Evolutionary conservation across 2,329 filamentous ascomycete species (phyloP).

Genomic region (Metarhizium rileyi): DNA sequence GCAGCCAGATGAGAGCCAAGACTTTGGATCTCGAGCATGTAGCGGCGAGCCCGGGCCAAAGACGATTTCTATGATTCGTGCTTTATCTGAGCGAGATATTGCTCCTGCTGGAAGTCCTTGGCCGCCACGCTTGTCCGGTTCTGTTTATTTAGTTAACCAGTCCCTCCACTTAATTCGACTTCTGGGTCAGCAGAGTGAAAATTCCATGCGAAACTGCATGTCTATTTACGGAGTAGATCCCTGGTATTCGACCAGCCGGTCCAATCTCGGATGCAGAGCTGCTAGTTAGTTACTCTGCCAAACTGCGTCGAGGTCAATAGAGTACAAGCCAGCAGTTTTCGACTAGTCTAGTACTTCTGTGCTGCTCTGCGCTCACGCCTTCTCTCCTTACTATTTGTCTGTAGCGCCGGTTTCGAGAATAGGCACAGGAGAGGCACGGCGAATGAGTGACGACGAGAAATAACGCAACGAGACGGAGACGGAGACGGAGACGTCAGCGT

Average conservation of each 20-base stretch:
- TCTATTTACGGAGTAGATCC: conserved; percentile 2
- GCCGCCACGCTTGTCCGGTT: too few species aligned
- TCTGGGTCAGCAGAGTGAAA: too few species aligned
- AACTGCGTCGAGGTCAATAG: background rate
- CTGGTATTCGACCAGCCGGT: background rate
- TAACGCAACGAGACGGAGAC: background rate
- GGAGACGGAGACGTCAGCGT: background rate
- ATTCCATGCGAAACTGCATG: background rate
- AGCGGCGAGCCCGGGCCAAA: background rate
- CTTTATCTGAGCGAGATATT: background rate
- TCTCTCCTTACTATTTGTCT: too few species aligned
- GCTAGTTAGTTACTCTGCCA: background rate
- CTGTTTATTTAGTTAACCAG: too few species aligned
- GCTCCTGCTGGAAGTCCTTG: too few species aligned
- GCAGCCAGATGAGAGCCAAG: background rate
- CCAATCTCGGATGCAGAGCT: background rate
- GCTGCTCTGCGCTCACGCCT: too few species aligned
- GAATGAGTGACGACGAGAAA: too few species aligned
- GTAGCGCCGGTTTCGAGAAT: too few species aligned
- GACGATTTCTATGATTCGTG: background rate
- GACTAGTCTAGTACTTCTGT: too few species aligned
- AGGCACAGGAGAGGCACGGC: too few species aligned
- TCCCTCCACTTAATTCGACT: background rate
- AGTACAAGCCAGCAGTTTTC: background rate
- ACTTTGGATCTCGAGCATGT: background rate